Conservation (phyloP, 192 early-diverging fungal species). For the Backusella mclennaniae region DNA sequence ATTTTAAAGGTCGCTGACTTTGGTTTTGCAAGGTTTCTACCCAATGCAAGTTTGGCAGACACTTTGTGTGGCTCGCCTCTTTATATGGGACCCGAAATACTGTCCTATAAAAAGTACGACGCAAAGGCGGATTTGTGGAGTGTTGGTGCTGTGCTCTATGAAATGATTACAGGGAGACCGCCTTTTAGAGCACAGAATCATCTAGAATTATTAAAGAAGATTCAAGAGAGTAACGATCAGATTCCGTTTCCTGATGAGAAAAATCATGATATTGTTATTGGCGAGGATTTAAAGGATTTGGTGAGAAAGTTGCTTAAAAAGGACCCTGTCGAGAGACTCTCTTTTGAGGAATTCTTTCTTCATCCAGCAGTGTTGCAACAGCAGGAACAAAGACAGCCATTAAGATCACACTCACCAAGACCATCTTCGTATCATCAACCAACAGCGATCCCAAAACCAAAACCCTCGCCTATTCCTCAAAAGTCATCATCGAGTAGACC, state of each 20-base stretch:
- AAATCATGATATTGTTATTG: not conserved
- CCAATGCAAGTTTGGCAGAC: conserved; percentile 81
- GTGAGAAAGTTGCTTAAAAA: conserved; percentile 81
- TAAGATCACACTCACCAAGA: not conserved
- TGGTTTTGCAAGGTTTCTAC: conserved; percentile 93
- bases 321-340: conserved; percentile 86
- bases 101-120: conserved; percentile 90
- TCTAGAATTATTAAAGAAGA: conserved; percentile 87
- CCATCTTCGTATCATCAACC: not conserved
- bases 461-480: not conserved
- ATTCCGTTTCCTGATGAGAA: conserved; percentile 84
- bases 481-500: not conserved
- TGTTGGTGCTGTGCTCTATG: conserved; percentile 92
- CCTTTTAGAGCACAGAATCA: conserved; percentile 95
- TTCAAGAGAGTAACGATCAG: conserved; percentile 81
- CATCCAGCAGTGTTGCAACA: conserved; percentile 63
- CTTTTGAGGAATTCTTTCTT: conserved; percentile 93
- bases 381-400: not conserved
- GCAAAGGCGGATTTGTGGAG: conserved; percentile 97
- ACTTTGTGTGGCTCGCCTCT: conserved; percentile 97
- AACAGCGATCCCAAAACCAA: not conserved
- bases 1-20: conserved; percentile 95
- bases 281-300: conserved; percentile 79
- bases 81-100: conserved; percentile 92
- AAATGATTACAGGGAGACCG: conserved; percentile 87